These are phyloP conservation scores for Auricularia sp. DNA, from an alignment of 768 basidiomycete species.

Conservation along the genomic window DNA sequence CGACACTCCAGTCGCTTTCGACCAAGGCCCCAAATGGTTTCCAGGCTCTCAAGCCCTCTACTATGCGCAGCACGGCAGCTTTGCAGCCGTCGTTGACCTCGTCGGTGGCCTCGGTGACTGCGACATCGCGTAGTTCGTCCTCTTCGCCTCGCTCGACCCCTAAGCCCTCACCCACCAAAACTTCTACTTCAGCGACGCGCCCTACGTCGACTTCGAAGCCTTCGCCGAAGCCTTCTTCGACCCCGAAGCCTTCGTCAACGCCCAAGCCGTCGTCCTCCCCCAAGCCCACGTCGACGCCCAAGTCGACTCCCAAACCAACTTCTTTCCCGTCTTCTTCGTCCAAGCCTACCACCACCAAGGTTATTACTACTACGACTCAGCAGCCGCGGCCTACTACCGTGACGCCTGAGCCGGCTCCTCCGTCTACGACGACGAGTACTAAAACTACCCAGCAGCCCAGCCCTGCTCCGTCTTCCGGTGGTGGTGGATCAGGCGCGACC, in stretches of 20 bases:
- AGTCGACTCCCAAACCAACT: slow-evolving; percentile 2
- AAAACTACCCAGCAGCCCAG: slow-evolving; percentile 10
- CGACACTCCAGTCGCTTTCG: neutral
- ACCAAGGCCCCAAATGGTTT: neutral
- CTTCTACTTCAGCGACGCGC: slow-evolving; percentile 2
- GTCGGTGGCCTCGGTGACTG: neutral
- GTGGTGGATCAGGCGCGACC: slow-evolving; percentile 10
- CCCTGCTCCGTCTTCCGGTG: slow-evolving; percentile 9
- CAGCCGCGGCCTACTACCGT: slow-evolving; percentile 6
- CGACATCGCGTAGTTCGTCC: neutral
- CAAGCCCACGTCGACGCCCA: slow-evolving; percentile 3
- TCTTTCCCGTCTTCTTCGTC: slow-evolving; percentile 15
- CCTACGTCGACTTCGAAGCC: slow-evolving; percentile 8
- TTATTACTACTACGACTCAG: neutral
- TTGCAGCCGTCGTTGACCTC: neutral
- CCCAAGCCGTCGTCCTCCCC: neutral
- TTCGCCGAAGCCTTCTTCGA: slow-evolving; percentile 2
- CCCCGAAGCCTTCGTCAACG: slow-evolving; percentile 1
- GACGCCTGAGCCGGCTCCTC: slow-evolving; percentile 10
- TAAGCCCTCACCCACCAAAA: neutral
- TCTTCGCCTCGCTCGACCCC: neutral
- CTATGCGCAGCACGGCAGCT: neutral
- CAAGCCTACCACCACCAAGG: slow-evolving; percentile 5
- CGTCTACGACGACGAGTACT: slow-evolving; percentile 13
- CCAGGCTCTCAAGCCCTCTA: neutral